Base-by-base conservation (phyloP, 2,329 filamentous ascomycete genomes). In the Ascomycota sp. region DNA sequence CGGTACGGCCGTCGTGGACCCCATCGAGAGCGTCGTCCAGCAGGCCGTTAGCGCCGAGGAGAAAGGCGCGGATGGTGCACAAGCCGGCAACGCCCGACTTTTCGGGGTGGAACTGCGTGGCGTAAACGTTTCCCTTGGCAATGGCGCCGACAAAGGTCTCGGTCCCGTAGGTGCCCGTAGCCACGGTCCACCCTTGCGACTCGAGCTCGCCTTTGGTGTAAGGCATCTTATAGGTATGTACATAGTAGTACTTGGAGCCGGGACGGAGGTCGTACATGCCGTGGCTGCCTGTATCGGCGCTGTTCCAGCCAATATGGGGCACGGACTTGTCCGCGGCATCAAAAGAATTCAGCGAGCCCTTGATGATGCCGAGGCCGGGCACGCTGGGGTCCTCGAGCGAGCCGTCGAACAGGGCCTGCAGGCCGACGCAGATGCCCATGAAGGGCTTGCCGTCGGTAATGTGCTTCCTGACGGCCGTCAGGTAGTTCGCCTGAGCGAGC, bases 261-360 rank as follows among this genome's bases (percentile, higher is more conserved):
- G 80, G 74, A 20, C 68, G 61, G 31, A 98, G 56, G 33, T 78
- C 83, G 51, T 86, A 94, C 33, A 95, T 66, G 40, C 48, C 50
- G 33, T 47, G 53, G 35, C 51, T 57, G 35, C 43, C 56, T 1
- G 75, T 71, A 42, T 74, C 75, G 27, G 91, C 89, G 41, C 75
- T 83, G 55, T 98, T 98, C 89, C 89, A 98, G 32, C 89, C 89
- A 51, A 98, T 98, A 56, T 98, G 91, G 24, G 89, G 89, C n/a
- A 98, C 91, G 23, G 83, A 75, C 57, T 95, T 95, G 43, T 68
- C 59, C 21, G 54, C 51, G 48, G 80, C 71, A 47, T 81, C 60
- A 56, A 98, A 98, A 35, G 75, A 74, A 46, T 69, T 63, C 38
- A 98, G 65, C 8, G 56, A 59, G 24, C 67, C 69, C 27, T 75